Evolutionary conservation across 768 basidiomycete genomes (phyloP), one percentile per base, ranked within the genome.

Genomic region (Solioccasus polychromus): DNA sequence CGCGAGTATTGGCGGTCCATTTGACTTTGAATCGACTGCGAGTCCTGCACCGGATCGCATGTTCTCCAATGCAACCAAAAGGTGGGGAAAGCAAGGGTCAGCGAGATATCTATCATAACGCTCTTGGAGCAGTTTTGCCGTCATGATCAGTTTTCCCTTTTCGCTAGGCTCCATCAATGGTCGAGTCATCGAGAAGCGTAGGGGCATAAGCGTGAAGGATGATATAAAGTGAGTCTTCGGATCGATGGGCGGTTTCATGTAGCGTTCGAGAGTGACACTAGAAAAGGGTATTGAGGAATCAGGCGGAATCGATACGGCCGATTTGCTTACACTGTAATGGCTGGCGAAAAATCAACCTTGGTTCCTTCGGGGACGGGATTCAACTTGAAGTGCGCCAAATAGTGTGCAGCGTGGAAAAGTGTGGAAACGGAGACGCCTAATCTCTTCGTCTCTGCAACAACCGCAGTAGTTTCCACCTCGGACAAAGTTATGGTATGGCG

Each of bases 381-480:
- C 57, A 58, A 48, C 42, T 42, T 58, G 47, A 53, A 40, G 32
- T 53, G 45, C 0, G 56, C 62, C 35, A 62, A 42, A n/a, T 44
- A 50, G 11, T 59, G 44, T 22, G 60, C 59, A 8, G 60, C 62
- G 2, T 59, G 45, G 30, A 64, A 52, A 17, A 64, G 25, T 8
- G 44, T 14, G 3, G 59, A 42, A 18, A 55, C 19, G 1, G 59
- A 39, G 18, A 54, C 29, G 0, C 59, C 51, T 6, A 47, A 9
- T 24, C 39, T 34, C 14, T 49, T 58, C 9, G 53, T 17, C 34
- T 41, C 37, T 11, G 45, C 43, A 19, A 50, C 20, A 2, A 61
- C 38, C 17, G 48, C 49, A 8, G 45, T 38, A 0, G 53, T 55
- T 30, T 55, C 47, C 4, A 30, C 23, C 26, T 47, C 45, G 0